Evolutionary conservation across 2,329 filamentous ascomycete genomes (phyloP).

Genomic region (Metarhizium brunneum): DNA sequence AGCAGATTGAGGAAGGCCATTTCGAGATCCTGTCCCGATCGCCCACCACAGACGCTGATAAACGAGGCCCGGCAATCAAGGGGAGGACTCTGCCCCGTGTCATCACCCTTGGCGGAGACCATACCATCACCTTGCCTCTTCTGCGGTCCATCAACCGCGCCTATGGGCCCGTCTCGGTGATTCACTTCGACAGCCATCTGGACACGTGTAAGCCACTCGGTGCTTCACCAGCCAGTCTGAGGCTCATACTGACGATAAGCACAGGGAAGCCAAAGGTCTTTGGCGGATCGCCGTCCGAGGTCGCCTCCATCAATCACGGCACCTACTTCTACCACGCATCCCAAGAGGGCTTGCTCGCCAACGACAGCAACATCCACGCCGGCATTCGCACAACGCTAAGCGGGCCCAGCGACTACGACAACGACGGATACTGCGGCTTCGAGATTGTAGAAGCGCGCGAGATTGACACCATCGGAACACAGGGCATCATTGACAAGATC

Average conservation of each 20-base stretch:
- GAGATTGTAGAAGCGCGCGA: constrained; percentile 33
- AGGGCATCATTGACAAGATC: constrained; percentile 58
- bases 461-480: constrained; percentile 66
- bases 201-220: constrained; percentile 36
- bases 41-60: constrained; percentile 59
- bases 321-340: constrained; percentile 16
- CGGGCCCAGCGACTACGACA: constrained; percentile 24
- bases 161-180: constrained; percentile 51
- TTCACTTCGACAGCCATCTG: constrained; percentile 54
- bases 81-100: constrained; percentile 71
- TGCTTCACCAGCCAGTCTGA: no score
- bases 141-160: constrained; percentile 51
- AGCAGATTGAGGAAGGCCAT: constrained; percentile 81
- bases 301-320: constrained; percentile 36
- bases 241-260: neutral
- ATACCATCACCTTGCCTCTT: constrained; percentile 52
- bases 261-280: constrained; percentile 79
- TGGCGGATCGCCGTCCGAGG: constrained; percentile 67
- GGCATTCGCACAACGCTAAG: constrained; percentile 67
- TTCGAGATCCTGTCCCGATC: constrained; percentile 62
- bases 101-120: constrained; percentile 64
- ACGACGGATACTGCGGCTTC: constrained; percentile 14
- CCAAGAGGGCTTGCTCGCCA: constrained; percentile 7
- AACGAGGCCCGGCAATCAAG: constrained; percentile 58
- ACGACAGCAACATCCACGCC: constrained; percentile 64